Evolutionary conservation across 1,284 basidiomycete species (phyloP).

Genomic region (Macrocystidia cucumis): DNA sequence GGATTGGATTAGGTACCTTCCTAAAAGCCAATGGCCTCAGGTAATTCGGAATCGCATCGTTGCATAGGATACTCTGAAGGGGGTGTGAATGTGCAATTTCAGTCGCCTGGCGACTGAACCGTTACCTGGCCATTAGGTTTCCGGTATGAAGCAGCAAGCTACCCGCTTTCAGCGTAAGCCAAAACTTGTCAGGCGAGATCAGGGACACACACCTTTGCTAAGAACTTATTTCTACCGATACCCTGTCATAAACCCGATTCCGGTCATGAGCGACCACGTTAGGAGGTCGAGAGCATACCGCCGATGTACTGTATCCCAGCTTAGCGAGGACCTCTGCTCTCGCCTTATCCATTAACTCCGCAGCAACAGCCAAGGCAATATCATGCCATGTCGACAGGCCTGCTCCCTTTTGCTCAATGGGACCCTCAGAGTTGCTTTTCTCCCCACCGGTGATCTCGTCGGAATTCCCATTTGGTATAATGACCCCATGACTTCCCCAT

Average conservation of each 20-base stretch:
- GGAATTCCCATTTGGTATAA: constrained; percentile 51
- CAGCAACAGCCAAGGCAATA: constrained; percentile 83
- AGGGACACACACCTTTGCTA: constrained; percentile 70
- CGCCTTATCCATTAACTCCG: constrained; percentile 80
- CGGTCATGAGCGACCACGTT: not conserved
- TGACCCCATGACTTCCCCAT: constrained; percentile 64
- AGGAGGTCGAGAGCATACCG: constrained; percentile 35
- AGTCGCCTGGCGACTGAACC: not conserved
- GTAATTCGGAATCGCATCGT: constrained; percentile 78
- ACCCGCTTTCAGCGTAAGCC: constrained; percentile 2
- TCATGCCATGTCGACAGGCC: constrained; percentile 75
- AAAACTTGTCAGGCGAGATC: constrained; percentile 1
- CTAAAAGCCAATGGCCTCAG: constrained; percentile 79
- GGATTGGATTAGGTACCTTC: constrained; percentile 43
- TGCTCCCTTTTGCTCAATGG: constrained; percentile 11
- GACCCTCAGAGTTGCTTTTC: constrained; percentile 3
- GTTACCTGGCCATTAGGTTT: constrained; percentile 81
- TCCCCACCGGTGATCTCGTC: constrained; percentile 7
- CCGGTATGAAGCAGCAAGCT: constrained; percentile 85
- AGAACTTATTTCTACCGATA: constrained; percentile 88
- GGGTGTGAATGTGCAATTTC: not conserved
- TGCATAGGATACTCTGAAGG: constrained; percentile 71
- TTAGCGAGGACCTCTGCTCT: constrained; percentile 62
- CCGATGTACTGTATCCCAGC: constrained; percentile 92
- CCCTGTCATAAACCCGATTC: constrained; percentile 41